Base-by-base conservation (phyloP, 2,329 filamentous ascomycete species). In the Teratosphaeria destructans region DNA sequence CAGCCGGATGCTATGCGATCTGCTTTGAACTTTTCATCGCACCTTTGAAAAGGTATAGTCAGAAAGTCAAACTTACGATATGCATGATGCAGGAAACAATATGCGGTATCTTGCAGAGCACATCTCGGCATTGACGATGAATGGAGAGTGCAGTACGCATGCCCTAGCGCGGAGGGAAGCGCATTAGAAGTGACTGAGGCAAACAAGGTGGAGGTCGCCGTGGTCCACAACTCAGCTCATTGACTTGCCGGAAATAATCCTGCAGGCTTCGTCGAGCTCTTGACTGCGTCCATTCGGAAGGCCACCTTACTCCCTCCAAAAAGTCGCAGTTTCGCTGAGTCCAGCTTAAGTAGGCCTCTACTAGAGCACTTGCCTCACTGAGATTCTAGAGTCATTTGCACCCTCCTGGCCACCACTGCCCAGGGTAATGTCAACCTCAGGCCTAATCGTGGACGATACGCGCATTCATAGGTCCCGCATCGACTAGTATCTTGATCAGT, bases 1-100 rank as follows among this genome's bases (percentile, higher is more conserved):
- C 67, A 70, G 63, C 68, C 70, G 16, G 70, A 70, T 1, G 71
- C 69, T 12, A 66, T 73, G 61, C 60, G 70, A 37, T 68, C 66
- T 34, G 70, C 61, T 11, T 62, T 72, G 14, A 61, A 67, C n/a
- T 61, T 70, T 3, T 74, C 23, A 73, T 62, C 60, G 69, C 11
- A 67, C 67, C 12, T 73, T 73, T 61, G 67, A 70, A 60, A 64
- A 63, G 54, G 55, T 56, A 43, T 12, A 32, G 23, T 23, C 23
- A 23, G 23, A 2, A 23, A 23, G 23, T 23, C 23, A 23, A 3
- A 32, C 3, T 32, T 32, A 32, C 29, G 7, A 39, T 16, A 1
- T 23, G 19, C 39, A 56, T 54, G 71, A 73, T 57, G 65, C 65
- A 12, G 57, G 67, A 37, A 66, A 69, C 57, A 72, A 71, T 55